Percentiles rank a stretch among this genome's conserved stretches.
These are phyloP conservation scores for Raphanus sativus DNA, from an alignment of 345 rosid species.

Conservation along the genomic window DNA sequence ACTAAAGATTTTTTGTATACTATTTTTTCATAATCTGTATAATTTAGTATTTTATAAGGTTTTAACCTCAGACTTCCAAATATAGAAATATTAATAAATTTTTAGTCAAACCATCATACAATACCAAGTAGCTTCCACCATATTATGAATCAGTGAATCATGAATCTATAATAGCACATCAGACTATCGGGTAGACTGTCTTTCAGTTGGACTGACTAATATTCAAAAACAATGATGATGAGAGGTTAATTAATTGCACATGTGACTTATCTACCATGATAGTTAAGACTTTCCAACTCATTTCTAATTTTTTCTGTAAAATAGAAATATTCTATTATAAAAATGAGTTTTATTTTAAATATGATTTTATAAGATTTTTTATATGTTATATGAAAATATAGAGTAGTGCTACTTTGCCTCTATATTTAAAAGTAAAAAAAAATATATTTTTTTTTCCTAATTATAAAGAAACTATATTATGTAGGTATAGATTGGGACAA, in stretches of 20 bases:
- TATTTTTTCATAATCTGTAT: too few relatives aligned
- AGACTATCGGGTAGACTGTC: not conserved
- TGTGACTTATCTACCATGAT: not conserved
- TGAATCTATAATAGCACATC: not conserved
- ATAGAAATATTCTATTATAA: not conserved
- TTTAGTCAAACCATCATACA: too few relatives aligned
- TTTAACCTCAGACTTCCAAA: too few relatives aligned
- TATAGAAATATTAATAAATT: too few relatives aligned
- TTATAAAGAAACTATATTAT: not conserved
- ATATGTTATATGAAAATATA: not conserved
- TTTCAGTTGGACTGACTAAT: not conserved
- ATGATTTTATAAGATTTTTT: not conserved
- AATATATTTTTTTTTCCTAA: not conserved
- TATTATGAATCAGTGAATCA: too few relatives aligned
- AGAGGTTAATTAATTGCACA: not conserved
- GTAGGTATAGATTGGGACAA: not conserved
- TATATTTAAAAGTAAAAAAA: not conserved
- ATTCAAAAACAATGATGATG: slow-evolving; percentile 10
- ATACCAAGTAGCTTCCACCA: too few relatives aligned
- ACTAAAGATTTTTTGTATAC: too few relatives aligned
- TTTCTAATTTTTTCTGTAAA: not conserved
- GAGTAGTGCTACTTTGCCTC: not conserved
- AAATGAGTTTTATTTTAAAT: not conserved
- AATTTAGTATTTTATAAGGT: too few relatives aligned
- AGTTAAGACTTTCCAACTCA: not conserved